A percentile compares a stretch with the other conserved stretches of the same genome.
Conservation (phyloP, 257 asterid species). For the Sherardia arvensis region DNA sequence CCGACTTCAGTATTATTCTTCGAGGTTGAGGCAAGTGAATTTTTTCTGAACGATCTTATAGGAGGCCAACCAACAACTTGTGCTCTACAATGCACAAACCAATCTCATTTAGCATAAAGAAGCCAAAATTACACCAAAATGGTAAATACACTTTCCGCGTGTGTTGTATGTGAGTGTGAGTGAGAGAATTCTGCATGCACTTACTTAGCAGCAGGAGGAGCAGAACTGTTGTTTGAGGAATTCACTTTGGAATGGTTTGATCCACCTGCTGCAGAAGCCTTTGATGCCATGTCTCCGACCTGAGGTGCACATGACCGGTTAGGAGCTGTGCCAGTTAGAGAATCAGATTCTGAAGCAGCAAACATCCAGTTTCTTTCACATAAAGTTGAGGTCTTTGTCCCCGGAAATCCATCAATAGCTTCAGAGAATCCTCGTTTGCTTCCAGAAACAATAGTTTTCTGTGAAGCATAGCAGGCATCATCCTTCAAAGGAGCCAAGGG, state of each 20-base stretch:
- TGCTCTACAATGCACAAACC: slow-evolving; percentile 31
- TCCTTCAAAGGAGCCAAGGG: slow-evolving; percentile 62
- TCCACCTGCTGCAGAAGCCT: slow-evolving; percentile 27
- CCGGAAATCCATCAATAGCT: slow-evolving; percentile 47
- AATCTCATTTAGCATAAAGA: not conserved
- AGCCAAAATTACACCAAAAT: not conserved
- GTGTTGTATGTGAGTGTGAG: not conserved
- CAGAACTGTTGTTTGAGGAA: slow-evolving; percentile 30
- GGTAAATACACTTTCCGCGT: not conserved
- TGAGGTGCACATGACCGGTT: slow-evolving; percentile 28
- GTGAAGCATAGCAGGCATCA: slow-evolving; percentile 38
- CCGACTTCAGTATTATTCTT: slow-evolving; percentile 67
- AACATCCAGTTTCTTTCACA: slow-evolving; percentile 65
- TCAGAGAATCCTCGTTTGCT: slow-evolving; percentile 70
- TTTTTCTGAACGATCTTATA: slow-evolving; percentile 69
- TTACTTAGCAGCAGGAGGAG: slow-evolving; percentile 84
- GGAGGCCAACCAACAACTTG: slow-evolving; percentile 99
- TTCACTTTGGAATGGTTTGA: slow-evolving; percentile 28
- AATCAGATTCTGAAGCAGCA: slow-evolving; percentile 32
- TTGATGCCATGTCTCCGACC: slow-evolving; percentile 29
- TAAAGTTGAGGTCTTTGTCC: slow-evolving; percentile 27
- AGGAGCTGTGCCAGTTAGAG: slow-evolving; percentile 27
- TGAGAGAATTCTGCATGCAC: slow-evolving; percentile 9
- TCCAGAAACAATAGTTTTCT: slow-evolving; percentile 49
- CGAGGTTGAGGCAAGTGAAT: slow-evolving; percentile 54